Evolutionary conservation across 495 filamentous ascomycete species (phyloP).

Genomic region (Copromyces sp.): DNA sequence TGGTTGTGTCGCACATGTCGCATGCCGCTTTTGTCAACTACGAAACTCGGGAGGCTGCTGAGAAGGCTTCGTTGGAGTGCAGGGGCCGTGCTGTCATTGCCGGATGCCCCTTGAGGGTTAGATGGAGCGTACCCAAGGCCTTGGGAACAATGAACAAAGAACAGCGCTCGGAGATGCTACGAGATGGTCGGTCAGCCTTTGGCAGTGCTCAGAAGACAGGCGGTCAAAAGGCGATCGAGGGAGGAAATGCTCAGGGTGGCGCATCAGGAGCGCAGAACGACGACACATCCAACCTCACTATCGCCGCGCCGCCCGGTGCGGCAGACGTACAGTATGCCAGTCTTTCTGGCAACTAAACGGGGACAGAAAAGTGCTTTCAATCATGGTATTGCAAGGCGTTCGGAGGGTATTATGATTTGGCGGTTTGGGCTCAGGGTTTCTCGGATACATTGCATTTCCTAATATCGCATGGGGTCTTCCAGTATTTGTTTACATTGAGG

Average conservation of each 20-base stretch:
- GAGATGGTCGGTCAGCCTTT: slow-evolving; percentile 56
- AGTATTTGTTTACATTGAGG: slow-evolving; percentile 15
- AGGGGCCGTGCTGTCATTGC: slow-evolving; percentile 76
- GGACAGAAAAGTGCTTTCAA: slow-evolving; percentile 20
- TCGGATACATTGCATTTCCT: slow-evolving; percentile 5
- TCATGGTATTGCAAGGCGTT: slow-evolving; percentile 34
- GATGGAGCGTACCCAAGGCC: slow-evolving; percentile 86
- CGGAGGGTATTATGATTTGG: slow-evolving; percentile 26
- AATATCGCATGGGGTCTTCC: slow-evolving; percentile 10
- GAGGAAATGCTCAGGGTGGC: slow-evolving; percentile 11
- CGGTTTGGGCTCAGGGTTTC: slow-evolving; percentile 10
- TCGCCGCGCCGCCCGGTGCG: slow-evolving; percentile 77
- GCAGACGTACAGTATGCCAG: slow-evolving; percentile 78
- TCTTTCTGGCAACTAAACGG: slow-evolving; percentile 60
- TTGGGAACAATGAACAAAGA: slow-evolving; percentile 83
- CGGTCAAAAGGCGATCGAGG: slow-evolving; percentile 25
- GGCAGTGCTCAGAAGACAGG: slow-evolving; percentile 25
- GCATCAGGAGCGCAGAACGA: slow-evolving; percentile 19
- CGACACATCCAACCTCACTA: slow-evolving; percentile 39
- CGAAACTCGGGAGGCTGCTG: slow-evolving; percentile 67
- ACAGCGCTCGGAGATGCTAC: slow-evolving; percentile 61
- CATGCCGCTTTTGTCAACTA: slow-evolving; percentile 97
- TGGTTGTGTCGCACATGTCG: slow-evolving; percentile 92
- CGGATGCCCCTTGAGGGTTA: slow-evolving; percentile 78
- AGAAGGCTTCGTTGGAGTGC: slow-evolving; percentile 71